Evolutionary conservation across 2,329 filamentous ascomycete species (phyloP), one percentile per base, ranked within the genome.

Genomic region (Aschersonia sp.): DNA sequence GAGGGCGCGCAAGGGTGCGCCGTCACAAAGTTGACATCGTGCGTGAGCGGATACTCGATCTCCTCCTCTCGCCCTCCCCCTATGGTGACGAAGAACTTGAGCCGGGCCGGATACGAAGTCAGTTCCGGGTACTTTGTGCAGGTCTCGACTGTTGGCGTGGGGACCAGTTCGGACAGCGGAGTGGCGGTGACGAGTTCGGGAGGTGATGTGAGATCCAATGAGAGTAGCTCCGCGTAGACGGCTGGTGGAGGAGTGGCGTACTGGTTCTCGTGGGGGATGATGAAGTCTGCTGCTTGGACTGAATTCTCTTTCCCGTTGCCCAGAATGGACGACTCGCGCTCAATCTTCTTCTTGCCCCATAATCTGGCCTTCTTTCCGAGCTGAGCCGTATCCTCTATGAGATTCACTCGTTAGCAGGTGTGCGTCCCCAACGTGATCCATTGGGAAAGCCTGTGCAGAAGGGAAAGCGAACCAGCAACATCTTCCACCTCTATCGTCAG

Each of bases 11-110:
- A 84, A 0, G 80, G 80, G 53, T 82, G 77, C 0, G 78, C 78
- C 1, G 80, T 82, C 14, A 82, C 75, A 57, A 83, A 83, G 54
- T 73, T 74, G 29, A 82, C 69, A 49, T 83, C 79, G 52, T 78
- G 74, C 5, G 63, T 61, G 8, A 84, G 60, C 1, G 68, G 56
- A 46, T 72, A 68, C 2, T 65, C 66, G 46, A 70, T 54, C 48
- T 70, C 63, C 43, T 68, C 63, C 1, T 66, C 63, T 2, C 61
- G 56, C 2, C 66, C 62, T 32, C 69, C 68, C 43, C 65, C 63
- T 41, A 66, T 55, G 1, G 59, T 58, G 5, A 67, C 62, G 2
- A 51, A 55, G 44, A 68, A 68, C 41, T 55, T 60, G 45, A 66
- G 48, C 32, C 55, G 60, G 39, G 64, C 63, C 4, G 65, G 64